Conservation (phyloP, 179 eudicot species). For the Silene coronaria region DNA sequence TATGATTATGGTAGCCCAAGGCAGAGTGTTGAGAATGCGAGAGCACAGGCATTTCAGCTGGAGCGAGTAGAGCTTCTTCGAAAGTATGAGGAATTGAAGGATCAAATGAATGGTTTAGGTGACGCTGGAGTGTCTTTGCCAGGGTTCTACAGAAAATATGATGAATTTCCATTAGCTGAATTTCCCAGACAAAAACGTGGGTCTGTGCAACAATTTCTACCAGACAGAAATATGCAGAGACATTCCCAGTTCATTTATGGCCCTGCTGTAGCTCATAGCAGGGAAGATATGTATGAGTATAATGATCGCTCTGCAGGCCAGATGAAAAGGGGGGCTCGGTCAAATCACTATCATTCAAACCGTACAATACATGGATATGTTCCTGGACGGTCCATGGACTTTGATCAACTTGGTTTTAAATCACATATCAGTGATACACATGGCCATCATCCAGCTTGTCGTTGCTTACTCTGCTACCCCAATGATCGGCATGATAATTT, state of each 20-base stretch:
- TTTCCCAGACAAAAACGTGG: slow-evolving; percentile 17
- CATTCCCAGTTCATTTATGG: slow-evolving; percentile 19
- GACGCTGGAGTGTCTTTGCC: slow-evolving; percentile 24
- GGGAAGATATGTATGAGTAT: slow-evolving; percentile 22
- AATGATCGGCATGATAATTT: slow-evolving; percentile 23
- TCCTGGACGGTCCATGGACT: slow-evolving; percentile 29
- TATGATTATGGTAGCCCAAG: slow-evolving; percentile 35
- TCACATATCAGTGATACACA: slow-evolving; percentile 29
- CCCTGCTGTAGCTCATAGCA: slow-evolving; percentile 15
- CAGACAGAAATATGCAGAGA: slow-evolving; percentile 30
- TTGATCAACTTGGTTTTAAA: slow-evolving; percentile 26
- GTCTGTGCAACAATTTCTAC: slow-evolving; percentile 27
- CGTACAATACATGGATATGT: slow-evolving; percentile 23
- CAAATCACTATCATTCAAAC: slow-evolving; percentile 24
- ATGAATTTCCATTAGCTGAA: slow-evolving; percentile 33
- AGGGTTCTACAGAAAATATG: slow-evolving; percentile 26
- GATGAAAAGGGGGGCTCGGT: slow-evolving; percentile 21
- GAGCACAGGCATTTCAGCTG: slow-evolving; percentile 36
- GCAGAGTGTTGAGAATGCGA: slow-evolving; percentile 26
- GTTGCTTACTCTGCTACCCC: slow-evolving; percentile 43
- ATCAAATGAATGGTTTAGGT: slow-evolving; percentile 42
- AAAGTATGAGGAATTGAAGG: slow-evolving; percentile 51
- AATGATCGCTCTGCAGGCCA: slow-evolving; percentile 33
- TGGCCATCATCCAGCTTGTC: slow-evolving; percentile 44
- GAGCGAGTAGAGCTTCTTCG: slow-evolving; percentile 55